Conservation (phyloP, 768 basidiomycete species). For the Boletellus ananiceps region DNA sequence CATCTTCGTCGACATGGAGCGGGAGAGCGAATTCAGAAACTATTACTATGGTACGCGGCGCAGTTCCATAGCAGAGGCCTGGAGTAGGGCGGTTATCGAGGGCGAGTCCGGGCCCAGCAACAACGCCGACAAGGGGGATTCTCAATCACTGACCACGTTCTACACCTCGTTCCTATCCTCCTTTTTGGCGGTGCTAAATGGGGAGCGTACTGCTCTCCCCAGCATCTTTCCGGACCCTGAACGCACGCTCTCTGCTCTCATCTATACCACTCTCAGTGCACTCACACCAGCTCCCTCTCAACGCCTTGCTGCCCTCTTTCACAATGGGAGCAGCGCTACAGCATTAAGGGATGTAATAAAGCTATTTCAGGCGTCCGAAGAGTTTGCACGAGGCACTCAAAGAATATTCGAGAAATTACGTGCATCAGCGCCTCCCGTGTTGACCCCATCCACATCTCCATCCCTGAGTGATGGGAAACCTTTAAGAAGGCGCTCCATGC, state of each 20-base stretch:
- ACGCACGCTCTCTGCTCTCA: constrained; percentile 70
- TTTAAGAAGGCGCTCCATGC: constrained; percentile 50
- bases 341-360: constrained; percentile 69
- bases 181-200: constrained; percentile 60
- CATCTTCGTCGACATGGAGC: constrained; percentile 88
- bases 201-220: constrained; percentile 70
- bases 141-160: constrained; percentile 57
- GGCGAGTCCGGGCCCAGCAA: constrained; percentile 16
- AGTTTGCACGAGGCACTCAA: constrained; percentile 70
- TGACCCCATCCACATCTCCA: constrained; percentile 19
- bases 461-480: constrained; percentile 27
- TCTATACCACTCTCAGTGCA: constrained; percentile 73
- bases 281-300: constrained; percentile 81
- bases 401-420: constrained; percentile 74
- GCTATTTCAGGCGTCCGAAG: constrained; percentile 71
- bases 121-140: constrained; percentile 41
- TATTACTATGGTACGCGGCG: constrained; percentile 91
- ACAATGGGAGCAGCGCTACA: constrained; percentile 51
- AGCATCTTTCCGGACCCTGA: constrained; percentile 87
- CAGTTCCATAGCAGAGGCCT: constrained; percentile 55
- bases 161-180: constrained; percentile 70
- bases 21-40: constrained; percentile 87
- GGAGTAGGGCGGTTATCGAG: constrained; percentile 56
- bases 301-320: constrained; percentile 66
- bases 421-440: constrained; percentile 29